phyloP scores from a whole-genome alignment of 2,329 filamentous ascomycete species.

The Penicillium sp. region DNA sequence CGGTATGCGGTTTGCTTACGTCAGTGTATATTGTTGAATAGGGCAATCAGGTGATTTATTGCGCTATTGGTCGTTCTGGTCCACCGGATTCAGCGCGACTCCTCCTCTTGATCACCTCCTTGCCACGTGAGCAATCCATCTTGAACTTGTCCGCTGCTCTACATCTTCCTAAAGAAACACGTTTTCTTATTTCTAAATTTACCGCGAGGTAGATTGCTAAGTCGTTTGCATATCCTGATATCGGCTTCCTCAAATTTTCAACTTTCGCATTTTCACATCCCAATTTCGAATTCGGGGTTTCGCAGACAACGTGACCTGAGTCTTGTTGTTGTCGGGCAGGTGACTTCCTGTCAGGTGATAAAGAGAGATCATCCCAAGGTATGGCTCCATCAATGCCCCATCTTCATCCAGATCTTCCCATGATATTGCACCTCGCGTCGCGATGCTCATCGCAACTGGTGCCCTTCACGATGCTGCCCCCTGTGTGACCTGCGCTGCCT shows the following conservation, averaged over 20 bases:
- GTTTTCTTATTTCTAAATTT: conserved; percentile 35
- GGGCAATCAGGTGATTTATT: conserved; percentile 35
- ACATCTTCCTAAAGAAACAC: conserved; percentile 31
- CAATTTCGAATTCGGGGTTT: conserved; percentile 30
- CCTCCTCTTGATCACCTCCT: conserved; percentile 25
- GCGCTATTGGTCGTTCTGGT: conserved; percentile 26
- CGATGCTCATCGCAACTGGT: conserved; percentile 12
- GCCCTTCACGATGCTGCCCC: conserved; percentile 17
- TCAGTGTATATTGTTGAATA: conserved; percentile 6
- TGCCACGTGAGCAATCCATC: conserved; percentile 45
- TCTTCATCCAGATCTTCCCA: conserved; percentile 19
- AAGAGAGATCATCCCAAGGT: conserved; percentile 40
- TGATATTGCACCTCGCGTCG: conserved; percentile 17
- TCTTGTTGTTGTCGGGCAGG: conserved; percentile 43
- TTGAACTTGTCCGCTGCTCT: conserved; percentile 34
- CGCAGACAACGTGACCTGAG: conserved; percentile 30
- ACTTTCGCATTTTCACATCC: conserved; percentile 24
- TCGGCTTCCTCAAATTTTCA: conserved; percentile 1
- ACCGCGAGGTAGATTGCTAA: conserved; percentile 21
- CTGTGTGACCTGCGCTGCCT: conserved; percentile 28
- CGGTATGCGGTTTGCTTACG: not conserved
- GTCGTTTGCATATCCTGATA: conserved; percentile 16
- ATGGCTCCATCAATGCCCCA: conserved; percentile 26
- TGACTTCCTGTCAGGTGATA: conserved; percentile 49
- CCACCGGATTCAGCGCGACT: conserved; percentile 23